A percentile compares a stretch with the other conserved stretches of the same genome.
phyloP scores from a whole-genome alignment of 306 rosid genomes.

The Rosa lucieae region DNA sequence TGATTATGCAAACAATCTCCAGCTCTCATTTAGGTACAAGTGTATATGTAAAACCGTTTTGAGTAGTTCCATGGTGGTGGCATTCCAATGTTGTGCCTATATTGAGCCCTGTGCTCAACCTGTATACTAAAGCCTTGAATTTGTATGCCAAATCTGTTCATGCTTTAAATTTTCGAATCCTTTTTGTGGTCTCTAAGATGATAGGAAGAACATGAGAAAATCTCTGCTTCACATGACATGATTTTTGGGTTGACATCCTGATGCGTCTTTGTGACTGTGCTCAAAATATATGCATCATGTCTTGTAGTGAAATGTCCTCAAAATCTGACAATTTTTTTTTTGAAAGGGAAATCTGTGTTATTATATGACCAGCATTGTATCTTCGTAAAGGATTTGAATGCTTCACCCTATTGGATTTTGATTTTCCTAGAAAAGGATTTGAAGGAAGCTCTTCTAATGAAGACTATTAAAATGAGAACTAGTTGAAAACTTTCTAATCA shows the following conservation, averaged over 20 bases:
- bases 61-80: neutral
- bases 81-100: neutral
- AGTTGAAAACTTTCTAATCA: too few relatives aligned
- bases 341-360: constrained; percentile 7
- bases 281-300: neutral
- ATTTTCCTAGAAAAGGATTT: constrained; percentile 9
- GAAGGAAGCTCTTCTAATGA: too few relatives aligned
- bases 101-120: neutral
- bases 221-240: constrained; percentile 25
- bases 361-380: neutral
- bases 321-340: too few relatives aligned
- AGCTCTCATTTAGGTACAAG: neutral
- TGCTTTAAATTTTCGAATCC: neutral
- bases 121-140: neutral
- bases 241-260: constrained; percentile 5
- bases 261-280: neutral
- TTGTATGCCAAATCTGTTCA: neutral
- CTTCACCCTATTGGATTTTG: neutral
- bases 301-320: neutral
- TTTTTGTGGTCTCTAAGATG: neutral
- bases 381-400: neutral
- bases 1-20: neutral
- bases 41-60: neutral
- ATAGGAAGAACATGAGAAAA: constrained; percentile 31
- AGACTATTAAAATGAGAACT: too few relatives aligned